Evolutionary conservation across 2,329 filamentous ascomycete species (phyloP), one percentile per base, ranked within the genome.

Genomic region (Epichloe baconii): DNA sequence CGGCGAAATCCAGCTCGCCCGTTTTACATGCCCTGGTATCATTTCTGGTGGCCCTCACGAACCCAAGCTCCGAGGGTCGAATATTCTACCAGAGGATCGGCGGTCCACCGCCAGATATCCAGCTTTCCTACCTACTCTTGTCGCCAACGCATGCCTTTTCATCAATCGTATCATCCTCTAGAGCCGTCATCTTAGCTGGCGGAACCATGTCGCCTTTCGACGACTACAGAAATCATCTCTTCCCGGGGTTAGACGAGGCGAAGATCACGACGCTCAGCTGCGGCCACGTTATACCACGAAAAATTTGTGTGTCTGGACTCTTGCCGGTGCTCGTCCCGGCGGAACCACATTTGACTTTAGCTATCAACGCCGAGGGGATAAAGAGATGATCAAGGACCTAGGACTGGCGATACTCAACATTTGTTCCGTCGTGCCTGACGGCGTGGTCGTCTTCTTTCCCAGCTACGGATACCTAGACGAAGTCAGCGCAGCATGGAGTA

Each of bases 131-230:
- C 64, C 80, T 95, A 58, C 77, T 98, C 4, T 78, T 98, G 0
- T 93, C 95, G 35, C 91, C 93, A 0, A 90, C 90, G 0, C 83
- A 91, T 59, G 88, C 94, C 57, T 97, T 98, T 66, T 85, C 85
- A 7, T 86, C 90, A 11, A 85, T 97, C 48, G 88, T 91, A 2
- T 82, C 87, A 34, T 82, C 86, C 55, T 88, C 93, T 0, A 78
- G 89, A 52, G 87, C 91, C 2, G 86, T 98, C 3, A 85, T 98
- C 42, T 73, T 98, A 3, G 93, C 90, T 0, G 93, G 93, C 52
- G 93, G 93, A 21, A 98, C 93, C 26, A 97, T 98, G 93, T 95
- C 93, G 2, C 93, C 93, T 0, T 95, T 97, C 72, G 79, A 84
- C 23, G 93, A 97, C 68, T 98, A 95, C 67, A 82, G 78, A 37